Evolutionary conservation across 148 eudicot species (phyloP), one percentile per base, ranked within the genome.

Genomic region (Amaranthus hypochondriacus): DNA sequence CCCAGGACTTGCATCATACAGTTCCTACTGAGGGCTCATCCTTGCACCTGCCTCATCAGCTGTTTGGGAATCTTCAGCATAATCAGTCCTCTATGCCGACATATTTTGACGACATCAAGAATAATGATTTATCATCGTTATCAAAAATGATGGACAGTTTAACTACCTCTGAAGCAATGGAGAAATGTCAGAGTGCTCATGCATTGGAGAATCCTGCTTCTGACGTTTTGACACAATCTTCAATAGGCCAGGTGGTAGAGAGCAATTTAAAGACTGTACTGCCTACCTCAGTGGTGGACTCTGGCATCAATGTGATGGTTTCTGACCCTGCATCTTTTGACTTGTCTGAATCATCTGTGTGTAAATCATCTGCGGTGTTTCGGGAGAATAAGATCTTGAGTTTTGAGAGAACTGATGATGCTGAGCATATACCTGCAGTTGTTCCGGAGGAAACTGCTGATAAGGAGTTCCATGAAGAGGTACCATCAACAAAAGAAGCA

Each of bases 11-110:
- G 42, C 62, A 75, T 58, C 64, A 48, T 50, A 69, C 57, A 74
- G 73, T 68, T 76, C 75, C 83, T 74, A 71, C 89, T 50, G 87
- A 85, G 66, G 70, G 85, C 52, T 68, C 85, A 10, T 77, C 85
- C 60, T 21, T 86, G 77, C 89, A 81, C 73, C 64, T 87, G 82
- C 97, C 97, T 9, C 89, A 89, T 84, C 92, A 90, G 67, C 44
- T 82, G 18, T 77, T 82, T 81, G 93, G 83, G 2, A 76, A 42
- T 44, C 71, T 28, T 62, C 88, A 86, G 64, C 77, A 71, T 43
- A 79, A 57, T 65, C 78, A 78, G 85, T 63, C 79, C 56, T 56
- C 81, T 48, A 53, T 81, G 71, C 67, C 82, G 0, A 76, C 78
- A 18, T 68, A 81, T 79, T 54, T 77, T 77, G 90, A 76, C 56